Percentiles rank a stretch among this genome's conserved stretches.
phyloP scores from a whole-genome alignment of 2,329 filamentous ascomycete species.

The Colletotrichum cordylinicola region DNA sequence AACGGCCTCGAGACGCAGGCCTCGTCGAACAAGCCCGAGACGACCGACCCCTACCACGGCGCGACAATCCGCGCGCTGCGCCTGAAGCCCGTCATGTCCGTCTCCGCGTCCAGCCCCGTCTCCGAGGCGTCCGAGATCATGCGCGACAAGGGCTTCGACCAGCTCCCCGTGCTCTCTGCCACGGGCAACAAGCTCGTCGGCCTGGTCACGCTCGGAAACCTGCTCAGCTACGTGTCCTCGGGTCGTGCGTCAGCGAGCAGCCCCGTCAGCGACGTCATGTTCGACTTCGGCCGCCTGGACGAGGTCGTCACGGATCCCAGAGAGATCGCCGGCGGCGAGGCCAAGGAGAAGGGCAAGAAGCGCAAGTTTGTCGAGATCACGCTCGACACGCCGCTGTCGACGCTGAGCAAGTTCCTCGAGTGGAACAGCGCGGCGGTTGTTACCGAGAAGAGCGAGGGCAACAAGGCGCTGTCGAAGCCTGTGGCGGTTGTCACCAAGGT shows the following conservation, averaged over 20 bases:
- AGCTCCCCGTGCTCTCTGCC: conserved; percentile 85
- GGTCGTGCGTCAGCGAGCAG: conserved; percentile 78
- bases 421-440: conserved; percentile 98
- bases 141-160: conserved; percentile 98
- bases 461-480: conserved; percentile 71
- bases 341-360: conserved; percentile 43
- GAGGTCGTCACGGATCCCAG: conserved; percentile 91
- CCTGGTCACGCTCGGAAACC: conserved; percentile 91
- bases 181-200: conserved; percentile 79
- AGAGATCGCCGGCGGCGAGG: conserved; percentile 55
- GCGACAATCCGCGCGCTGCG: conserved; percentile 84
- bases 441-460: conserved; percentile 72
- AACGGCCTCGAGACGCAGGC: conserved; percentile 51
- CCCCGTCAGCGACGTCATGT: conserved; percentile 90
- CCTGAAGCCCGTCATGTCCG: conserved; percentile 91
- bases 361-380: conserved; percentile 94
- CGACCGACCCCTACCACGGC: conserved; percentile 73
- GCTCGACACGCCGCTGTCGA: conserved; percentile 81
- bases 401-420: conserved; percentile 92
- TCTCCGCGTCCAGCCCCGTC: conserved; percentile 74
- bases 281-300: conserved; percentile 86
- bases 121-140: conserved; percentile 94
- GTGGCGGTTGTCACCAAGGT: conserved; percentile 96
- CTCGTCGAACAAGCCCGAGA: conserved; percentile 40
- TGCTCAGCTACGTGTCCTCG: conserved; percentile 87